A percentile compares a stretch with the other conserved stretches of the same genome.
These are phyloP conservation scores for Geum urbanum DNA, from an alignment of 306 rosid genomes.

Conservation along the genomic window DNA sequence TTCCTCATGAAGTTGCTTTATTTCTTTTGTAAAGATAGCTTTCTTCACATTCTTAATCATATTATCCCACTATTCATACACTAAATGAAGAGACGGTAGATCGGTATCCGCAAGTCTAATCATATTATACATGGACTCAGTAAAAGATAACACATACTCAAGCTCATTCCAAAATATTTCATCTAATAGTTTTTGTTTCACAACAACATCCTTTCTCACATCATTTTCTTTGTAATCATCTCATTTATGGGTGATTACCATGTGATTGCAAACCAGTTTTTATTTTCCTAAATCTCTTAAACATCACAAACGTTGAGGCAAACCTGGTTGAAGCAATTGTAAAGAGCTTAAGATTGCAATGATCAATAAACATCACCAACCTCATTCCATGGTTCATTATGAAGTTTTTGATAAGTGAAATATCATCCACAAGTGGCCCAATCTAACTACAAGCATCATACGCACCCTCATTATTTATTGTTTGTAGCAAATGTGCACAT, in stretches of 20 bases:
- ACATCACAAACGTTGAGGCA: neutral
- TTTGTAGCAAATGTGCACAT: too few relatives aligned
- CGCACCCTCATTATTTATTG: neutral
- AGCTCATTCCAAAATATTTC: neutral
- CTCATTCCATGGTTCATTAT: neutral
- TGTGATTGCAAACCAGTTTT: neutral
- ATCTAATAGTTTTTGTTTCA: neutral
- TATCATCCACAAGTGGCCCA: neutral
- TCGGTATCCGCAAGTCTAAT: neutral
- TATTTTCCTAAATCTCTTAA: neutral
- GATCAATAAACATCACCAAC: neutral
- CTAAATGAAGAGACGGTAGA: neutral
- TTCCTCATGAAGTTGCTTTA: neutral
- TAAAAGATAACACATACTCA: neutral
- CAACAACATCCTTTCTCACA: neutral
- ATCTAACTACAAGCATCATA: slow-evolving; percentile 5
- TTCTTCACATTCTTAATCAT: slow-evolving; percentile 2
- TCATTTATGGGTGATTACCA: neutral
- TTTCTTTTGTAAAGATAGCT: neutral
- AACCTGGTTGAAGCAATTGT: neutral
- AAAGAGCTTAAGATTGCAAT: neutral
- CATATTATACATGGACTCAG: neutral
- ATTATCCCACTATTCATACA: slow-evolving; percentile 6
- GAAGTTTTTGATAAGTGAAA: neutral
- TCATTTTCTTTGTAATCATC: neutral